Conservation (phyloP, 139 green algal species). For the Ettlia oleoabundans region DNA sequence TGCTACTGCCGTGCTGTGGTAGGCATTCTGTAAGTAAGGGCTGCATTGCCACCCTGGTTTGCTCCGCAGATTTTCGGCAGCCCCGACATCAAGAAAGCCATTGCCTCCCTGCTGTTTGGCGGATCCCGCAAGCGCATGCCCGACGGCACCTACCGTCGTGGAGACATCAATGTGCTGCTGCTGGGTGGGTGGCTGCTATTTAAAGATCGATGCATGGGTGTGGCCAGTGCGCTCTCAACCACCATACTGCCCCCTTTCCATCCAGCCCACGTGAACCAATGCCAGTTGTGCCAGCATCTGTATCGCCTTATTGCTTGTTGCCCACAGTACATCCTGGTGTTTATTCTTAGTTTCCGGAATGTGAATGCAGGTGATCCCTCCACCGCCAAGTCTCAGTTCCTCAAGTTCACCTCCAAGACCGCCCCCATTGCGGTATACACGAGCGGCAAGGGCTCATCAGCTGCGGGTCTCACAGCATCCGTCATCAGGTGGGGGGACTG, state of each 20-base stretch:
- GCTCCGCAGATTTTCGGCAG: conserved; percentile 93
- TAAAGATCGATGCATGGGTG: too few relatives aligned
- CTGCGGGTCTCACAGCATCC: conserved; percentile 93
- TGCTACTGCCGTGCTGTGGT: too few relatives aligned
- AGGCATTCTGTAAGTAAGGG: too few relatives aligned
- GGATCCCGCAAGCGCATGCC: conserved; percentile 92
- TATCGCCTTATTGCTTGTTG: too few relatives aligned
- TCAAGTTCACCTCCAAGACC: conserved; percentile 92
- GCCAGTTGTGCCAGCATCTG: too few relatives aligned
- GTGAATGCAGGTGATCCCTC: conserved; percentile 87
- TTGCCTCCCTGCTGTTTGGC: conserved; percentile 97
- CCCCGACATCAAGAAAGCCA: conserved; percentile 95
- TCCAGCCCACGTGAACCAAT: too few relatives aligned
- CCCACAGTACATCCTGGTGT: too few relatives aligned
- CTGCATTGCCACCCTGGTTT: too few relatives aligned
- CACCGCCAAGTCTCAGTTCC: conserved; percentile 98
- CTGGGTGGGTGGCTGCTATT: conserved; percentile 66
- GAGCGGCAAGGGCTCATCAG: conserved; percentile 94
- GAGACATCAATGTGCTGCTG: conserved; percentile 99
- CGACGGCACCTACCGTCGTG: conserved; percentile 86
- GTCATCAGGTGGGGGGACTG: conserved; percentile 70
- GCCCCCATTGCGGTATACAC: conserved; percentile 97
- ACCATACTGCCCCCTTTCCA: too few relatives aligned
- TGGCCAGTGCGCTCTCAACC: too few relatives aligned
- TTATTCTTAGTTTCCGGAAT: too few relatives aligned